A percentile compares a stretch with the other conserved stretches of the same genome.
These are phyloP conservation scores for Pholiota conissans DNA, from an alignment of 768 basidiomycete species.

Conservation along the genomic window DNA sequence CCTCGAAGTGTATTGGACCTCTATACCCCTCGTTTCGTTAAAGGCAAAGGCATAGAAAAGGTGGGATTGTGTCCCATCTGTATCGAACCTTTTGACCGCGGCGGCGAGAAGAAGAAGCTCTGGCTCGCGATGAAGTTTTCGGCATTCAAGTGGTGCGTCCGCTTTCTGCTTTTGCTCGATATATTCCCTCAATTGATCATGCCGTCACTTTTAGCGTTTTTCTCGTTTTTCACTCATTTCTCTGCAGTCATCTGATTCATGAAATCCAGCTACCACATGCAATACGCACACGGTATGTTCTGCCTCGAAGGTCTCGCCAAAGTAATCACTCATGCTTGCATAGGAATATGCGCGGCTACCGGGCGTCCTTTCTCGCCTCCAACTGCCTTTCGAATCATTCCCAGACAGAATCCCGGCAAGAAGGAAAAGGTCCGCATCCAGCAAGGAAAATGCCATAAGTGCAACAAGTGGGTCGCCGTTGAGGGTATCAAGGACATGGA, in stretches of 20 bases:
- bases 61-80: constrained; percentile 81
- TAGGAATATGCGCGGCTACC: constrained; percentile 71
- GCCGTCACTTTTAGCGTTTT: constrained; percentile 18
- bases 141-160: constrained; percentile 75
- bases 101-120: constrained; percentile 60
- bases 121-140: constrained; percentile 83
- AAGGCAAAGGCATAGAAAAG: constrained; percentile 66
- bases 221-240: background rate
- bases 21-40: constrained; percentile 78
- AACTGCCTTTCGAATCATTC: constrained; percentile 50
- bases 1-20: constrained; percentile 64
- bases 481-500: constrained; percentile 76
- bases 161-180: background rate
- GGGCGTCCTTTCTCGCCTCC: constrained; percentile 81
- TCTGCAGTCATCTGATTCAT: background rate
- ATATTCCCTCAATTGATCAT: background rate
- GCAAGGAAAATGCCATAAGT: constrained; percentile 80
- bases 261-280: constrained; percentile 71
- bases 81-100: constrained; percentile 55
- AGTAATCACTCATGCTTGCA: background rate
- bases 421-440: constrained; percentile 58
- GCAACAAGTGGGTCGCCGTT: constrained; percentile 67
- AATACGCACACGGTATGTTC: constrained; percentile 69
- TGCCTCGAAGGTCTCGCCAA: constrained; percentile 1
- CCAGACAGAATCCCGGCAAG: constrained; percentile 50